phyloP scores from a whole-genome alignment of 495 filamentous ascomycete species.

The Bombardia bombarda region DNA sequence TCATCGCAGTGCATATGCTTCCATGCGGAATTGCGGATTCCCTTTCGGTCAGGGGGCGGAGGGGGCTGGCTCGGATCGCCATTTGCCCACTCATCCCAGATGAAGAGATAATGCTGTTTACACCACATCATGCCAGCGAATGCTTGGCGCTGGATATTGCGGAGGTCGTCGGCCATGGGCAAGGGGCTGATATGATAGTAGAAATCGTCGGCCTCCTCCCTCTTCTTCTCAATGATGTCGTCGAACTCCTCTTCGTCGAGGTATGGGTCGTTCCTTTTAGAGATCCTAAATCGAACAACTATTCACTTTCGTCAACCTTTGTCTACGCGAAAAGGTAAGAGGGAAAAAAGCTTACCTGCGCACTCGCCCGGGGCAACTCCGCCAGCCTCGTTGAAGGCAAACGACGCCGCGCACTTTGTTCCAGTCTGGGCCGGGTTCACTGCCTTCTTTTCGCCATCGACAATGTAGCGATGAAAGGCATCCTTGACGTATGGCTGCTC shows the following conservation, averaged over 20 bases:
- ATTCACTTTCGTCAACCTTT: slow-evolving; percentile 4
- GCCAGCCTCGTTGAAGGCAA: slow-evolving; percentile 77
- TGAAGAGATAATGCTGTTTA: slow-evolving; percentile 93
- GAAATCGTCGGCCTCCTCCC: slow-evolving; percentile 88
- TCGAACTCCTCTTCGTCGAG: slow-evolving; percentile 91
- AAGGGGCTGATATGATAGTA: slow-evolving; percentile 88
- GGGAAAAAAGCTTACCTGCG: slow-evolving; percentile 39
- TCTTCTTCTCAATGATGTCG: slow-evolving; percentile 78
- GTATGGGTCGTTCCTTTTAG: slow-evolving; percentile 61
- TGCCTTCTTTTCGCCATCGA: slow-evolving; percentile 68
- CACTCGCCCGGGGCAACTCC: slow-evolving; percentile 86
- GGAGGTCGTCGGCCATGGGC: slow-evolving; percentile 88
- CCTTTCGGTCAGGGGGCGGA: slow-evolving; percentile 72
- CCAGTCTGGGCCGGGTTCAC: slow-evolving; percentile 74
- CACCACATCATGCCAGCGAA: slow-evolving; percentile 97
- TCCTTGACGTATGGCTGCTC: slow-evolving; percentile 83
- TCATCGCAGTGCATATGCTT: slow-evolving; percentile 91
- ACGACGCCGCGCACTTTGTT: slow-evolving; percentile 90
- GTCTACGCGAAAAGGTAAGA: background rate
- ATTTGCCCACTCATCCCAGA: slow-evolving; percentile 96
- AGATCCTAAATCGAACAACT: slow-evolving; percentile 87
- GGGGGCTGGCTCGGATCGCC: slow-evolving; percentile 66
- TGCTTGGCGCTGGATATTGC: slow-evolving; percentile 92
- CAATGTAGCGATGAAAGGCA: slow-evolving; percentile 84
- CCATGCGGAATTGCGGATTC: slow-evolving; percentile 81